Base-by-base conservation (phyloP, 225 moss, liverwort and hornwort species). In the Polytrichum commune region DNA sequence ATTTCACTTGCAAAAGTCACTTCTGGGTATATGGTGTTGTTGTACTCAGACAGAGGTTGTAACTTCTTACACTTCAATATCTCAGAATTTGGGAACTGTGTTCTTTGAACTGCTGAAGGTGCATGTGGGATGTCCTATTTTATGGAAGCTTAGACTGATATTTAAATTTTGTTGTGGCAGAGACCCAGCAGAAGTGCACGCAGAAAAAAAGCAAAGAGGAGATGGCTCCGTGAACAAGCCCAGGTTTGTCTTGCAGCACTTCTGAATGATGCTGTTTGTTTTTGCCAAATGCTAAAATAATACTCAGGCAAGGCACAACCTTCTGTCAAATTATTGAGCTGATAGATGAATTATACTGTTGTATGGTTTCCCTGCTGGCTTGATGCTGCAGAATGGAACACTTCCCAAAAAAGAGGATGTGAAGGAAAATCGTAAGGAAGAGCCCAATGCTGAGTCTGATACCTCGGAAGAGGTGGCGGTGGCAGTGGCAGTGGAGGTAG, bases 181-280 rank as follows among this genome's bases (percentile, higher is more conserved):
- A 90, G 68, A 32, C 91, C 95, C 35, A 96, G 95, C 79, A 87
- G 95, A 83, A 96, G 95, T 85, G 83, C 95, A 70, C 93, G 91
- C 77, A 79, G 95, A 70, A 96, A 92, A 69, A 93, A 96, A 76
- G 91, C 93, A 29, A 96, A 91, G 78, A 82, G 83, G 70, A 83
- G 76, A 73, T 96, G 93, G 93, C 74, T 91, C 35, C 88, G 95
- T 63, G 91, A 91, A 76, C 87, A 89, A 75, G 84, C 79, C 69
- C 84, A 87, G 95, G 91, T 93, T 70, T 58, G 55, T 7, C 61
- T 30, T 63, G 27, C 66, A 55, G 69, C 23, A 9, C 16, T 46
- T 3, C 13, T 16, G 46, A 46, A 46, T 16, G 16, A 46, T 46
- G 46, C 16, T 13, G 13, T 13, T 46, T 46, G 46, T 13, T 46